Evolutionary conservation across 179 eudicot genomes (phyloP).

Genomic region (Nepenthes alata): DNA sequence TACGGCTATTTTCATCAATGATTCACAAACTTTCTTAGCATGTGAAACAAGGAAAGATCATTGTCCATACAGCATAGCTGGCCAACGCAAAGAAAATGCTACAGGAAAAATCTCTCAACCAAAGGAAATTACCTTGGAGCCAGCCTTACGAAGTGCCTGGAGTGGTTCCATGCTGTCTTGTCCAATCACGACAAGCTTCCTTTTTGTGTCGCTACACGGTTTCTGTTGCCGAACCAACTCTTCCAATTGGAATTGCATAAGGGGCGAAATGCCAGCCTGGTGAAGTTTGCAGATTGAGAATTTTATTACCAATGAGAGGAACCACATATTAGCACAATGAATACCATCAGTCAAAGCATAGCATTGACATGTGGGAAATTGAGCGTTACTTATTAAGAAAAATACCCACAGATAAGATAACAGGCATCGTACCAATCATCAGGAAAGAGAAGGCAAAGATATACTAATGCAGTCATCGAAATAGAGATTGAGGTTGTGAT

Average conservation of each 20-base stretch:
- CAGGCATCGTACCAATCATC: background rate
- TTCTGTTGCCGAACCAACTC: slow-evolving; percentile 43
- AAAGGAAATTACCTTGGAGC: slow-evolving; percentile 51
- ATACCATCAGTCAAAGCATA: too few relatives aligned
- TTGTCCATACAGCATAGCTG: too few relatives aligned
- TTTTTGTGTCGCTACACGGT: slow-evolving; percentile 18
- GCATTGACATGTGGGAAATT: too few relatives aligned
- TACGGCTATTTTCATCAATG: background rate
- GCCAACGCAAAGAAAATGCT: too few relatives aligned
- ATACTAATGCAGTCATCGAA: background rate
- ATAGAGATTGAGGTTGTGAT: background rate
- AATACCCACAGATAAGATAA: too few relatives aligned
- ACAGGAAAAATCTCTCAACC: background rate
- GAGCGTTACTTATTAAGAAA: too few relatives aligned
- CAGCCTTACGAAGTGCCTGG: slow-evolving; percentile 69
- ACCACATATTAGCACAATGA: too few relatives aligned
- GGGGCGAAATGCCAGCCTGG: slow-evolving; percentile 80
- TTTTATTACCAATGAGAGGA: too few relatives aligned
- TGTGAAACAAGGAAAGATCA: background rate
- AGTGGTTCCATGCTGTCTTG: slow-evolving; percentile 87
- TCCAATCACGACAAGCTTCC: slow-evolving; percentile 57
- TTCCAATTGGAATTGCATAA: slow-evolving; percentile 74
- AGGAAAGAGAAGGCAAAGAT: background rate
- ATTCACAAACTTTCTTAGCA: background rate
- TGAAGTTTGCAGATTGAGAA: slow-evolving; percentile 1